These are phyloP conservation scores for Jaltomata sinuosa DNA, from an alignment of 257 asterid species.

Conservation along the genomic window DNA sequence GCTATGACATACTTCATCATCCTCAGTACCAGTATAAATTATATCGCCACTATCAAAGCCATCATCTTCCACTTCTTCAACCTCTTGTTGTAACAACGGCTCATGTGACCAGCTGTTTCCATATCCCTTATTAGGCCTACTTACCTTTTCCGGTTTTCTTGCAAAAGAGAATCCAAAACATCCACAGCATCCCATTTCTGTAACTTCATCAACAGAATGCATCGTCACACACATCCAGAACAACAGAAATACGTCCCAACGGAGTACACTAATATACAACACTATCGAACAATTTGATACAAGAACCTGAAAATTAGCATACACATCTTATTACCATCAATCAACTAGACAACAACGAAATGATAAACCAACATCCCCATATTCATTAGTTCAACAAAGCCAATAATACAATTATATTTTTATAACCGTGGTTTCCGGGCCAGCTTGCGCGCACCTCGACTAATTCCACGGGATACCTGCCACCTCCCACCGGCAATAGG, in stretches of 20 bases:
- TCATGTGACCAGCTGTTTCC: slow-evolving; percentile 44
- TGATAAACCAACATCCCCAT: neutral
- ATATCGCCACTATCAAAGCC: slow-evolving; percentile 44
- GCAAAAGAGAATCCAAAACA: slow-evolving; percentile 82
- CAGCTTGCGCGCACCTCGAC: no score
- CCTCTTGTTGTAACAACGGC: slow-evolving; percentile 53
- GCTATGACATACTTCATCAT: slow-evolving; percentile 57
- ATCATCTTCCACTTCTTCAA: slow-evolving; percentile 34
- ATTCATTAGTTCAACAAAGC: neutral
- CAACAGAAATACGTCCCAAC: neutral
- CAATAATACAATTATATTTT: neutral
- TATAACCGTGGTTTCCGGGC: no score
- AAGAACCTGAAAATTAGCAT: slow-evolving; percentile 48
- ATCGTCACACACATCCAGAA: slow-evolving; percentile 27
- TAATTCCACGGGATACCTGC: no score
- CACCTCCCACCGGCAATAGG: no score
- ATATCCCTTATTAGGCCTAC: slow-evolving; percentile 23
- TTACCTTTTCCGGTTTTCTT: slow-evolving; percentile 41
- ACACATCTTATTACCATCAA: neutral
- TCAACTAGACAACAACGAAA: neutral
- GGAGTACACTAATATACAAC: slow-evolving; percentile 16
- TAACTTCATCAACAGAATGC: slow-evolving; percentile 30
- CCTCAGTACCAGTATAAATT: slow-evolving; percentile 53
- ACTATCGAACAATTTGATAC: slow-evolving; percentile 16
- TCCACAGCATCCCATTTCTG: slow-evolving; percentile 85